Conservation (phyloP, 768 basidiomycete species). For the Sporobolomyces roseus region DNA sequence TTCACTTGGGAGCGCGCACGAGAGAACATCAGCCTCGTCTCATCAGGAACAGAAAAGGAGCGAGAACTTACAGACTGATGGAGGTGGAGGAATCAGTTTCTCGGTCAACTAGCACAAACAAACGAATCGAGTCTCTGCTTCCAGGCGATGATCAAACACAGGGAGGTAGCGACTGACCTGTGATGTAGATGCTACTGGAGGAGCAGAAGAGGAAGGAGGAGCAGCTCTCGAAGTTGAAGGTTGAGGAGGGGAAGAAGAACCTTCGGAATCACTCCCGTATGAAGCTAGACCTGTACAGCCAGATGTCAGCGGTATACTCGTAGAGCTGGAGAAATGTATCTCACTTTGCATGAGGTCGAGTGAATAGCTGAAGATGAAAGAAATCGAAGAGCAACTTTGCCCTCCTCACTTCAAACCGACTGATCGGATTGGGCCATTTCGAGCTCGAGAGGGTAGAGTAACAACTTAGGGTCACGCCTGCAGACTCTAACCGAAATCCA, state of each 20-base stretch:
- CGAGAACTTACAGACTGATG: conserved; percentile 21
- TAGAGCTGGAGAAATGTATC: neutral
- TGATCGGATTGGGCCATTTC: no score
- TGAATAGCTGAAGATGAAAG: neutral
- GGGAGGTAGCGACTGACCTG: no score
- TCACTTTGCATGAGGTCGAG: conserved; percentile 20
- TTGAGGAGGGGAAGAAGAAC: neutral
- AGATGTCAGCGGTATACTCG: neutral
- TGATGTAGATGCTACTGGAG: no score
- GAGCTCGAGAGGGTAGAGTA: no score
- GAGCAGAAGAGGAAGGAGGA: no score
- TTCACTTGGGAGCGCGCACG: neutral
- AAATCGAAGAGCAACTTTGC: neutral
- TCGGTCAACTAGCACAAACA: neutral
- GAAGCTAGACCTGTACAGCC: conserved; percentile 18
- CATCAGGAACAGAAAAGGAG: neutral
- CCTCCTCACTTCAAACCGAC: no score
- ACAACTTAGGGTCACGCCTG: no score
- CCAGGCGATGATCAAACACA: no score
- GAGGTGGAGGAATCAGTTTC: conserved; percentile 12
- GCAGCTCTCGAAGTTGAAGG: conserved; percentile 10
- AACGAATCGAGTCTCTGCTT: neutral
- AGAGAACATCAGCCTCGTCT: no score
- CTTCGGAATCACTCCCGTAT: conserved; percentile 29
- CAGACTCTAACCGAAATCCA: no score